phyloP scores from a whole-genome alignment of 164 flowering plant species.

The Warburgia ugandensis region DNA sequence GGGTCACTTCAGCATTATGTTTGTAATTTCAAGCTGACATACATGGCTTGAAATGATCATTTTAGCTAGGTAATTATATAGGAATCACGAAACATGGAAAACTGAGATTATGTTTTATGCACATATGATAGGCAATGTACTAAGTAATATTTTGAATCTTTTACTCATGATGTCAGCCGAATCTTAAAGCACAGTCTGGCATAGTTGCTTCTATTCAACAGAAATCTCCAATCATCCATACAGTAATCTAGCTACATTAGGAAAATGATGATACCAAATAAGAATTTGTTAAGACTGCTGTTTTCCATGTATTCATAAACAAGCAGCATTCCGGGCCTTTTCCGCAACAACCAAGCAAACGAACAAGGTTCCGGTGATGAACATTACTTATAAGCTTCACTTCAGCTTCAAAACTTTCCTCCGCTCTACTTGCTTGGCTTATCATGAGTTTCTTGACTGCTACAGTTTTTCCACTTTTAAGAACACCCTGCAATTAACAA shows the following conservation, averaged over 20 bases:
- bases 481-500: constrained; percentile 29
- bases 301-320: constrained; percentile 53
- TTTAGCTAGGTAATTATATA: background rate
- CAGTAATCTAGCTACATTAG: background rate
- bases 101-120: background rate
- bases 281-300: constrained; percentile 48
- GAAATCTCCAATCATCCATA: no score
- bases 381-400: constrained; percentile 57
- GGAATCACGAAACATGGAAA: background rate
- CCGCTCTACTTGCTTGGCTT: constrained; percentile 21
- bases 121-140: background rate
- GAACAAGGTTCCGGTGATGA: constrained; percentile 49
- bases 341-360: constrained; percentile 50
- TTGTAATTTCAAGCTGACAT: background rate
- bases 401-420: constrained; percentile 38
- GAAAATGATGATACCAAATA: constrained; percentile 30
- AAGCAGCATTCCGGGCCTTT: constrained; percentile 43
- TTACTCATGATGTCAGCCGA: background rate
- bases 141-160: background rate
- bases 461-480: constrained; percentile 39
- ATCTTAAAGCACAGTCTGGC: no score
- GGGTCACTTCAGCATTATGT: no score
- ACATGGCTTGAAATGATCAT: background rate
- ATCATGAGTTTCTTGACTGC: constrained; percentile 47
- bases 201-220: no score